Conservation (phyloP, 192 early-diverging fungal species). For the Backusella macrospora region DNA sequence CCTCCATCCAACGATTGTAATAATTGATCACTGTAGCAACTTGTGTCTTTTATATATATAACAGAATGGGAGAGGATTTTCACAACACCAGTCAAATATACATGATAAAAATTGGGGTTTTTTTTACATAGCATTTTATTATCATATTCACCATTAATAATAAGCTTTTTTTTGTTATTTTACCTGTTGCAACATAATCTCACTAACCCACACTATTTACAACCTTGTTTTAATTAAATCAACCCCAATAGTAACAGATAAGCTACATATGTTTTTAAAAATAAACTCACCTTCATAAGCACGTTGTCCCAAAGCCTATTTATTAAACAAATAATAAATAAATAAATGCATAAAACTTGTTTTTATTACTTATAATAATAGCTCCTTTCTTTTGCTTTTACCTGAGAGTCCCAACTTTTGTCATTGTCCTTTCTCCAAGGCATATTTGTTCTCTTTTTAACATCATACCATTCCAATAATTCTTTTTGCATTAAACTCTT, state of each 20-base stretch:
- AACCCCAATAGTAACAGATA: neutral
- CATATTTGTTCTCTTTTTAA: slow-evolving; percentile 54
- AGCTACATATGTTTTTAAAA: neutral
- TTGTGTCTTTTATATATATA: slow-evolving; percentile 51
- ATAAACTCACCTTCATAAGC: slow-evolving; percentile 52
- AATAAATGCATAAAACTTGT: neutral
- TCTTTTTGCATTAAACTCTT: slow-evolving; percentile 34
- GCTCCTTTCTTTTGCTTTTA: slow-evolving; percentile 1
- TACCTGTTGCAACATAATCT: slow-evolving; percentile 81
- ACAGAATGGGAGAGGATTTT: neutral
- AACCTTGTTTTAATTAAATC: neutral
- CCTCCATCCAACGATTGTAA: slow-evolving; percentile 68
- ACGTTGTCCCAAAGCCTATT: slow-evolving; percentile 30
- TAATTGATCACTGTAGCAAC: slow-evolving; percentile 72
- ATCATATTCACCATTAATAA: neutral
- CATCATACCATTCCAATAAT: slow-evolving; percentile 67
- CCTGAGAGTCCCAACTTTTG: slow-evolving; percentile 22
- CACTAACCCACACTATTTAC: slow-evolving; percentile 72
- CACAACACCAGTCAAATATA: neutral
- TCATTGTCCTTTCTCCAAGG: slow-evolving; percentile 63
- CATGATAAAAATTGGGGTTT: neutral
- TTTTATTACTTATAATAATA: neutral
- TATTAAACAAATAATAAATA: slow-evolving; percentile 1
- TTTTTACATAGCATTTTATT: neutral
- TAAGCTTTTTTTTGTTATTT: neutral